Conservation (phyloP, 257 asterid species). For the Przewalskia tangutica region DNA sequence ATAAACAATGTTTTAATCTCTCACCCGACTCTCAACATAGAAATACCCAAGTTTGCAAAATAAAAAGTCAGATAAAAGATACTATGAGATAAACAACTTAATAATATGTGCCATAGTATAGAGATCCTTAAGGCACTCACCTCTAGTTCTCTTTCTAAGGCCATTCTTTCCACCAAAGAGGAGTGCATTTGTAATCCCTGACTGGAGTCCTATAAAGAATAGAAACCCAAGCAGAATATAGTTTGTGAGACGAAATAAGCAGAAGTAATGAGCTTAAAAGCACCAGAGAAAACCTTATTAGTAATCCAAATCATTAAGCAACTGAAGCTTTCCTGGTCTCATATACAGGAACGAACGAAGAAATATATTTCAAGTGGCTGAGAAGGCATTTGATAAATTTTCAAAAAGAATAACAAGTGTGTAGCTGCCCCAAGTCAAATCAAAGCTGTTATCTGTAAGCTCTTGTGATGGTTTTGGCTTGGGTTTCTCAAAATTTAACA, state of each 20-base stretch:
- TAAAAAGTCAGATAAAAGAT: neutral
- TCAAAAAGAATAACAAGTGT: neutral
- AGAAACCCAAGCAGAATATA: slow-evolving; percentile 6
- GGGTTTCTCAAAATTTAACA: neutral
- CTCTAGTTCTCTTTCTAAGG: slow-evolving; percentile 69
- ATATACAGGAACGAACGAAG: neutral
- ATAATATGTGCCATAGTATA: neutral
- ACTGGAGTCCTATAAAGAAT: slow-evolving; percentile 37
- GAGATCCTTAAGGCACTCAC: slow-evolving; percentile 20
- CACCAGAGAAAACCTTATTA: neutral
- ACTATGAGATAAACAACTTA: neutral
- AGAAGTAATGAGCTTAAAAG: neutral
- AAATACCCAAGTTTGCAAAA: neutral
- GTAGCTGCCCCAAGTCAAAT: neutral
- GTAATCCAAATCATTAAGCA: neutral
- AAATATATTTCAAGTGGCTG: neutral
- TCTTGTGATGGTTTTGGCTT: neutral
- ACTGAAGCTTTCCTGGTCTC: neutral
- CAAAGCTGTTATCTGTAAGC: neutral
- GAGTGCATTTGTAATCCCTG: slow-evolving; percentile 63
- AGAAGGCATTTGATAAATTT: neutral
- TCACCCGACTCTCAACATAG: neutral
- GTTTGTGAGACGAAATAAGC: slow-evolving; percentile 2
- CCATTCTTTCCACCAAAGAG: slow-evolving; percentile 57
- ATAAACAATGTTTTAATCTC: neutral